Evolutionary conservation across 768 basidiomycete species (phyloP).

Genomic region (Tricholoma matsutake): DNA sequence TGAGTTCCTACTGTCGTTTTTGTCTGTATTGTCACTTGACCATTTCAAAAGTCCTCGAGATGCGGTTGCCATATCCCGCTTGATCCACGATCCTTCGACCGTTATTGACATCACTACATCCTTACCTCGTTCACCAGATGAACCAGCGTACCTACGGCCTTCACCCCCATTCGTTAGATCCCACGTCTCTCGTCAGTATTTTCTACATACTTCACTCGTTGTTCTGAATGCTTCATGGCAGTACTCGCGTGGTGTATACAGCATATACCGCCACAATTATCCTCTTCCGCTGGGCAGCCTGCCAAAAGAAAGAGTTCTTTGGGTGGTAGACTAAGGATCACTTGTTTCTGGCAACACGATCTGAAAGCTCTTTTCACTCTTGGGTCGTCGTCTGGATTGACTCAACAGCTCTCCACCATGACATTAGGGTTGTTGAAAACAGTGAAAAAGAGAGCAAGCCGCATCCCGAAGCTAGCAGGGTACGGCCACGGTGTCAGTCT

Average conservation of each 20-base stretch:
- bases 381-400: constrained; percentile 57
- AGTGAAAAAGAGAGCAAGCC: constrained; percentile 70
- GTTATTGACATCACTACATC: constrained; percentile 91
- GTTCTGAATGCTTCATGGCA: constrained; percentile 23
- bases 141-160: constrained; percentile 87
- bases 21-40: constrained; percentile 1
- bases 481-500: constrained; percentile 83
- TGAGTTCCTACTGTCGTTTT: constrained; percentile 38
- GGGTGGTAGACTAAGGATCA: constrained; percentile 61
- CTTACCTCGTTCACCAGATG: constrained; percentile 86
- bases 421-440: constrained; percentile 76
- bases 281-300: constrained; percentile 23
- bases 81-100: constrained; percentile 76
- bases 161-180: constrained; percentile 93
- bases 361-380: constrained; percentile 85
- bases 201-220: constrained; percentile 4
- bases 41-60: constrained; percentile 72
- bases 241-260: constrained; percentile 97
- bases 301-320: constrained; percentile 32
- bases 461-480: constrained; percentile 70
- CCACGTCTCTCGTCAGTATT: constrained; percentile 59
- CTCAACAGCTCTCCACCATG: constrained; percentile 86
- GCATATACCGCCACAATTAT: constrained; percentile 40
- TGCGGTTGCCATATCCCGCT: constrained; percentile 88
- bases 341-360: constrained; percentile 96